Percentiles rank a stretch among this genome's conserved stretches.
phyloP scores from a whole-genome alignment of 352 stramenopile species.

The Phytophthora pini region DNA sequence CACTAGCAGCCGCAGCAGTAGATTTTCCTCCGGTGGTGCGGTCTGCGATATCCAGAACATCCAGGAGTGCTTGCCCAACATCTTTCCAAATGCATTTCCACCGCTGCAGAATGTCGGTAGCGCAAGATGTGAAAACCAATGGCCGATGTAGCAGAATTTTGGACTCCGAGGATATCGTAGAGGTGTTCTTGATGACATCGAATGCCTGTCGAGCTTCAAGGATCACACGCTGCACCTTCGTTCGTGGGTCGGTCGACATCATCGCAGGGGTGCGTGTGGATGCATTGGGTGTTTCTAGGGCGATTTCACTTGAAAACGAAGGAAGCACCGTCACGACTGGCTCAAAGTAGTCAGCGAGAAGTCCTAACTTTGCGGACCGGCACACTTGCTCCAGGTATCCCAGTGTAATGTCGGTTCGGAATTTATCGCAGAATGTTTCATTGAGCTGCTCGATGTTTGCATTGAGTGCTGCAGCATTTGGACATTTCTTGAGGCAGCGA shows the following conservation, averaged over 20 bases:
- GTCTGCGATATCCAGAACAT: conserved; percentile 46
- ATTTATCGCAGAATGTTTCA: conserved; percentile 68
- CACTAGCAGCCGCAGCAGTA: neutral
- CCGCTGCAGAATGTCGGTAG: conserved; percentile 47
- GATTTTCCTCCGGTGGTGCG: conserved; percentile 11
- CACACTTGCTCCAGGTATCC: conserved; percentile 58
- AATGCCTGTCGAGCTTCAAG: conserved; percentile 57
- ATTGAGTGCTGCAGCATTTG: conserved; percentile 68
- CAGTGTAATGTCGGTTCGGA: conserved; percentile 66
- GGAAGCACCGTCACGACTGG: conserved; percentile 44
- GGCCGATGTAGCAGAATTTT: conserved; percentile 64
- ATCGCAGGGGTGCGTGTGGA: neutral
- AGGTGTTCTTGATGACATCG: conserved; percentile 68
- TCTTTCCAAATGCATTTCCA: conserved; percentile 67
- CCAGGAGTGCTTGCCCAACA: conserved; percentile 51
- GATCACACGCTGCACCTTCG: conserved; percentile 56
- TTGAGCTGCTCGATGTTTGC: conserved; percentile 73
- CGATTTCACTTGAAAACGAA: conserved; percentile 39
- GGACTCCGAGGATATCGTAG: conserved; percentile 74
- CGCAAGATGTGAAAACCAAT: conserved; percentile 55
- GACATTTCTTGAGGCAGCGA: conserved; percentile 70
- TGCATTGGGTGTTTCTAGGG: conserved; percentile 9
- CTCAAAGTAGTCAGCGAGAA: conserved; percentile 79
- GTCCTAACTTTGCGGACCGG: conserved; percentile 38
- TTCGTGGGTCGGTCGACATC: conserved; percentile 21